Evolutionary conservation across 441 rosid genomes (phyloP), one percentile per base, ranked within the genome.

Genomic region (Erodium texanum): DNA sequence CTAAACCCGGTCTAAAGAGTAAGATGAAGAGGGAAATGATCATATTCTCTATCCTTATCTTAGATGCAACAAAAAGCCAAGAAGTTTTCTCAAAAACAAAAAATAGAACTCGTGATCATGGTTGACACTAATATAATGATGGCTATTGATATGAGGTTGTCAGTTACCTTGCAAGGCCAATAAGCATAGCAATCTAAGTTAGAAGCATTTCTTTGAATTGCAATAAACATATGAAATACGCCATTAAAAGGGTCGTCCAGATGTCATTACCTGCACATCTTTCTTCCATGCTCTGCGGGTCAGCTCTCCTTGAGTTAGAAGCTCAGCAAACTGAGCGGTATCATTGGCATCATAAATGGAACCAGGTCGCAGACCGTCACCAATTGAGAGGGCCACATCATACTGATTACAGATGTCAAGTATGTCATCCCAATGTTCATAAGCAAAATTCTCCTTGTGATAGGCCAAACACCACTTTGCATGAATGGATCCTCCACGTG

Each of bases 371-470:
- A 94, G 69, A 56, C 98, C 98, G 80, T 92, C 98, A 7, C 99
- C 96, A n/a, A 94, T 92, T 0, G 99, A 94, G 68, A 94, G 83
- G 2, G 97, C 92, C 69, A 92, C 92, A 72, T 94, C 97, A 77
- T 89, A 94, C 72, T 94, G 96, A 81, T 89, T 89, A 70, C 99
- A 89, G 16, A 94, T 94, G 64, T 91, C 96, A 41, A 94, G 87
- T 63, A 94, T 92, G 54, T 89, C 98, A 84, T 91, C 98, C 99
- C 99, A 94, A 66, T 92, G 98, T 77, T 89, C 96, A 65, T 94
- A 92, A 19, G 99, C 97, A 78, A 94, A 94, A 76, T 94, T 92
- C 81, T 92, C 99, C 80, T 86, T 87, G 73, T 92, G 99, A 75
- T 94, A 87, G 62, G 98, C 87, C 73, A 94, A 76, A 75, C 98